These are phyloP conservation scores for Neolecta irregularis DNA, from an alignment of 1,139 yeast genomes.

Conservation along the genomic window DNA sequence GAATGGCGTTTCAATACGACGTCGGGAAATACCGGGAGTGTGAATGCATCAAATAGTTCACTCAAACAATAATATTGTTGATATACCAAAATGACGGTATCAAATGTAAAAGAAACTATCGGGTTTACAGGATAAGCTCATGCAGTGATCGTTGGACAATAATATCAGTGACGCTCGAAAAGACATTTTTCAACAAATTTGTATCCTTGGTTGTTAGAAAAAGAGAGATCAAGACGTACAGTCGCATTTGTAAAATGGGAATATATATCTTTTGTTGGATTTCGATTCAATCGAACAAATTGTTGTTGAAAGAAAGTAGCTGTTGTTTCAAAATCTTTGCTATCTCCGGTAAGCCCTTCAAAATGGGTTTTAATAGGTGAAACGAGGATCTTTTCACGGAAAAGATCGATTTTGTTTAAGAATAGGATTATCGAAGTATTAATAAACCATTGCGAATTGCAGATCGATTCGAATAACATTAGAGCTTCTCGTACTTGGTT, in stretches of 20 bases:
- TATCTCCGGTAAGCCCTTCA: background rate
- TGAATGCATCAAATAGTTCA: too few relatives aligned
- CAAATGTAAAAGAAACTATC: too few relatives aligned
- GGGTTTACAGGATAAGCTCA: slow-evolving; percentile 16
- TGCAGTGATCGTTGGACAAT: slow-evolving; percentile 6
- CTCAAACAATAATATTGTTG: too few relatives aligned
- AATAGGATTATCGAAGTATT: slow-evolving; percentile 81
- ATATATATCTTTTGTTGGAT: slow-evolving; percentile 8
- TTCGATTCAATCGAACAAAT: slow-evolving; percentile 7
- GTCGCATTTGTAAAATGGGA: slow-evolving; percentile 8
- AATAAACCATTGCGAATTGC: slow-evolving; percentile 74
- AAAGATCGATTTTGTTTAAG: slow-evolving; percentile 72
- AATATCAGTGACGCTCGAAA: slow-evolving; percentile 9
- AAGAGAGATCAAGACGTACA: too few relatives aligned
- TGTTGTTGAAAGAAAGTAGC: slow-evolving; percentile 4
- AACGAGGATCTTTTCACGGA: slow-evolving; percentile 48
- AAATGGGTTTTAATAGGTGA: slow-evolving; percentile 55
- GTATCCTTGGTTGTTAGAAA: too few relatives aligned
- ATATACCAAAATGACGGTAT: too few relatives aligned
- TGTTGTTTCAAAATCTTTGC: background rate
- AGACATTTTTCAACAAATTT: slow-evolving; percentile 5
- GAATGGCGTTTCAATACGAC: too few relatives aligned
- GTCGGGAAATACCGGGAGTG: too few relatives aligned
- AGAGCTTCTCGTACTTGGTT: slow-evolving; percentile 88
- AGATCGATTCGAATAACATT: slow-evolving; percentile 63